Evolutionary conservation across 208 protist genomes (phyloP), one percentile per base, ranked within the genome.

Genomic region (Jaenimonas drosophilae): DNA sequence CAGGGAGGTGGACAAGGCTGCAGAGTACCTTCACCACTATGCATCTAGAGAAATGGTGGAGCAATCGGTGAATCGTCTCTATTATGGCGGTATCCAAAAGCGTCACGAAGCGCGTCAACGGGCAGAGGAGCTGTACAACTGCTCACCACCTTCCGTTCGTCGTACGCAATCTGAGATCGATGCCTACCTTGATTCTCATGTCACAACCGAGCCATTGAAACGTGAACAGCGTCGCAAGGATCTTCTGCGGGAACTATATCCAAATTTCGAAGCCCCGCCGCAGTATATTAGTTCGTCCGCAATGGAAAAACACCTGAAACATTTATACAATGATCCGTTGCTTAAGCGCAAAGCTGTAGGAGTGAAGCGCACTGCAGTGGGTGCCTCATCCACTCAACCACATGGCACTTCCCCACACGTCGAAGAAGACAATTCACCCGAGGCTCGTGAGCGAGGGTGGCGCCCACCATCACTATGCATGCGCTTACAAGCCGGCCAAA

Each of bases 21-120:
- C 82, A 17, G 54, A 54, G 21, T 88, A 60, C 34, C 65, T 91
- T 3, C 63, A 85, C 28, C 88, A 86, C 60, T 91, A 77, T 55
- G 82, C 75, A 27, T 88, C 77, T 11, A 37, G 50, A 2, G 57
- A 57, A 11, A 91, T 91, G 82, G 54, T 77, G 40, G 43, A 59
- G 32, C 67, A 72, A 49, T 75, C 82, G n/a, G 78, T 87, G 16
- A 48, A 76, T 20, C 77, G 82, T 0, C 69, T 91, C 14, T 81
- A 91, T 48, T 52, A 64, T 32, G 59, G 58, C 32, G 68, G 70
- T 4, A 43, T 85, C 3, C 59, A 59, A 36, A 54, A 61, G 24
- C 59, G 64, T 46, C 54, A 69, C 50, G 64, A 60, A 31, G 63
- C 75, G 16, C 46, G 57, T 24, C 60, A 54, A n/a, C 62, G 57